phyloP scores from a whole-genome alignment of 805 yeast genomes.

The Saccharomycopsis sp. region DNA sequence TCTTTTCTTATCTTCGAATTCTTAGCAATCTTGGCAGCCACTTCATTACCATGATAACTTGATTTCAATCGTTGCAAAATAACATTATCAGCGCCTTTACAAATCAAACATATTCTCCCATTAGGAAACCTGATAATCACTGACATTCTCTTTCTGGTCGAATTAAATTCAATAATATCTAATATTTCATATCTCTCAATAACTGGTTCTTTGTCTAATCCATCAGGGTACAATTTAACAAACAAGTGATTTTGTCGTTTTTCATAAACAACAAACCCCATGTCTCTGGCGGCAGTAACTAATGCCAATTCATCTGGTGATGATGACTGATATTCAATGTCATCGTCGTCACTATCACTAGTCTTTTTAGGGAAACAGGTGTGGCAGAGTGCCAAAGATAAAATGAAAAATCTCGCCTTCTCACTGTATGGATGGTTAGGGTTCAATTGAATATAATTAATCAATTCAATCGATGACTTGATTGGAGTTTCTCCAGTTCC shows the following conservation, averaged over 20 bases:
- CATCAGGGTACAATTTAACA: constrained; percentile 75
- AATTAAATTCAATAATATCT: constrained; percentile 79
- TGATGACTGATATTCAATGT: constrained; percentile 80
- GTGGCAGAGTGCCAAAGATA: constrained; percentile 83
- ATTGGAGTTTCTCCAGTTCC: constrained; percentile 22
- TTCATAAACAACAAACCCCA: constrained; percentile 82
- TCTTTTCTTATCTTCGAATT: constrained; percentile 57
- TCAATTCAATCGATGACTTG: constrained; percentile 57
- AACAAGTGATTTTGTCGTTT: constrained; percentile 54
- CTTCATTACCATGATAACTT: constrained; percentile 50
- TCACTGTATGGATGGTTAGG: constrained; percentile 67
- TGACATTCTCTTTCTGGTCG: constrained; percentile 91
- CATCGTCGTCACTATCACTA: constrained; percentile 33
- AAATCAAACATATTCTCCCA: constrained; percentile 63
- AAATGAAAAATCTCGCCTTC: constrained; percentile 69
- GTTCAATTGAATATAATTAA: constrained; percentile 60
- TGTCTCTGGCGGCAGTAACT: constrained; percentile 89
- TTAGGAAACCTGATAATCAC: constrained; percentile 75
- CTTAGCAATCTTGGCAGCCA: constrained; percentile 54
- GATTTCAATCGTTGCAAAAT: constrained; percentile 67
- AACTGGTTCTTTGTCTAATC: constrained; percentile 58
- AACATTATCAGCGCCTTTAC: constrained; percentile 95
- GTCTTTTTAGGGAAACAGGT: constrained; percentile 70
- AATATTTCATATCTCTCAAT: constrained; percentile 67
- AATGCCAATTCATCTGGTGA: constrained; percentile 96